Evolutionary conservation across 2,329 filamentous ascomycete species (phyloP).

Genomic region (Stagonosporopsis chrysanthemi): DNA sequence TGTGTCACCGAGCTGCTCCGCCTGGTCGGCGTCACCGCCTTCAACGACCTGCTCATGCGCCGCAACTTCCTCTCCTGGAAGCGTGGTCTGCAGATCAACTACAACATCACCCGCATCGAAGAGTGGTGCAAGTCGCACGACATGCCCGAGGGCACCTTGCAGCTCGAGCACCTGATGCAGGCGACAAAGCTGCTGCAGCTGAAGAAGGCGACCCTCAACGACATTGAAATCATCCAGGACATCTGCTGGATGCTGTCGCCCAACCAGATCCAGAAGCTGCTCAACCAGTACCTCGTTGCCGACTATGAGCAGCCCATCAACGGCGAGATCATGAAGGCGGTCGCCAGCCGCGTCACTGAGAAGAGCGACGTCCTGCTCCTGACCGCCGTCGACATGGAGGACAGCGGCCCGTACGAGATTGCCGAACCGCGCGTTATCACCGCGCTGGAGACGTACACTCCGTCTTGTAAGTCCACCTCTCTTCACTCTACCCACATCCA

Average conservation of each 20-base stretch:
- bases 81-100: slow-evolving; percentile 98
- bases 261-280: slow-evolving; percentile 97
- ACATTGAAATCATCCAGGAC: slow-evolving; percentile 99
- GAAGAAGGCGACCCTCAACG: slow-evolving; percentile 98
- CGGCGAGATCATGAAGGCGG: slow-evolving; percentile 99
- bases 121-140: slow-evolving; percentile 99
- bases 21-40: slow-evolving; percentile 94
- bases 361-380: slow-evolving; percentile 96
- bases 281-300: slow-evolving; percentile 98
- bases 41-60: slow-evolving; percentile 97
- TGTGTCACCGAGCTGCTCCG: slow-evolving; percentile 92
- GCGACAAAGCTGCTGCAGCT: slow-evolving; percentile 97
- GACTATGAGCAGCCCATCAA: slow-evolving; percentile 99
- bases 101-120: slow-evolving; percentile 99
- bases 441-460: slow-evolving; percentile 96
- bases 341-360: slow-evolving; percentile 94
- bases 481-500: too few relatives aligned
- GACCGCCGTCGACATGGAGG: slow-evolving; percentile 97
- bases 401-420: slow-evolving; percentile 97
- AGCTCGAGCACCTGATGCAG: slow-evolving; percentile 99
- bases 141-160: slow-evolving; percentile 97
- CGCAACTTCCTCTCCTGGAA: slow-evolving; percentile 99
- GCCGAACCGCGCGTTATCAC: slow-evolving; percentile 96
- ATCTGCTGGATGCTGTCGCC: slow-evolving; percentile 99
- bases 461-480: slow-evolving; percentile 77